Evolutionary conservation across 1,139 yeast species (phyloP), one percentile per base, ranked within the genome.

Genomic region (Hyphopichia buzzinii): DNA sequence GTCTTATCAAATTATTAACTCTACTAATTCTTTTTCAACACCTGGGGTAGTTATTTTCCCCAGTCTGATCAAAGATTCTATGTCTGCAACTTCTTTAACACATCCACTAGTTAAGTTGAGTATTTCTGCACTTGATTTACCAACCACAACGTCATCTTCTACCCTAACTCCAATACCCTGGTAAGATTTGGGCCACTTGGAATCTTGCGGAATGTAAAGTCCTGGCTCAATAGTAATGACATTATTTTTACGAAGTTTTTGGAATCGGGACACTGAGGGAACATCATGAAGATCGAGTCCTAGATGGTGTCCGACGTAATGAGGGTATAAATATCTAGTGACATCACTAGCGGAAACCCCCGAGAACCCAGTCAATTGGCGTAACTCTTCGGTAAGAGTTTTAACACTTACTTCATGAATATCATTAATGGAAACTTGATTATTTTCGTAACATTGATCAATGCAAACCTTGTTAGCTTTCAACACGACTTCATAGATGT

Each of bases 211-310:
- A 30, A 94, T 77, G 55, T 92, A 92, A 26, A 92, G 74, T 17
- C 98, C 98, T 0, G 98, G 98, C 55, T 92, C 98, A 23, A 92
- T 80, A 1, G 98, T 92, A 31, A 92, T 70, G 3, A 92, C 97
- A 49, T 84, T 88, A 3, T 87, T 87, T 21, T 62, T 67, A 26
- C 58, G 62, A 30, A 85, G 54, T 28, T 62, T 68, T 33, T 69
- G 74, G 48, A 57, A 72, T 53, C 80, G 72, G 22, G 82, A 77
- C 37, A 70, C 74, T 27, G 71, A 59, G 11, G 92, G 88, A 19
- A 83, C 73, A 55, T 90, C 97, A 60, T 90, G 97, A 25, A 90
- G 86, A 50, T 92, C 98, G 31, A 94, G 64, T 0, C 99, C 99
- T 33, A 94, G 67, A 53, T 92, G 92, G 57, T 94, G 99, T 3